Evolutionary conservation across 2,329 filamentous ascomycete genomes (phyloP), one percentile per base, ranked within the genome.

Genomic region (Hysterium pulicare): DNA sequence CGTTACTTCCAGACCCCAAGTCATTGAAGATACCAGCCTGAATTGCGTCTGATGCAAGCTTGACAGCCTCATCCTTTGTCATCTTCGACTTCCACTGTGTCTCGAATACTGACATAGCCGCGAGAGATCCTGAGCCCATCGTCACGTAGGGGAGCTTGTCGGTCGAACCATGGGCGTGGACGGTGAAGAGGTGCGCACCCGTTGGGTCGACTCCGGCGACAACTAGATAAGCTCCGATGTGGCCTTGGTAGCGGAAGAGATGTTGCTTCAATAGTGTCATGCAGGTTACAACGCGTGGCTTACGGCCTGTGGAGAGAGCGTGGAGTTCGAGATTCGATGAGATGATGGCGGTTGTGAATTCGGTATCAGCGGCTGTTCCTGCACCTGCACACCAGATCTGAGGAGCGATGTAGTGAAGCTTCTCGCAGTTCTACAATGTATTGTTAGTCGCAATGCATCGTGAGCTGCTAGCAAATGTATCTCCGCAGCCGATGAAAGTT

Each of bases 211-310:
- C 90, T 53, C 93, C 93, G 28, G 93, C 93, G 45, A 98, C 88
- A 54, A 98, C 93, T 45, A 98, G 84, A 72, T 98, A 98, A 51
- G 93, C 93, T 57, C 94, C 93, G 57, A 98, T 95, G 75, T 98
- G 81, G 57, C 93, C 93, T 71, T 98, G 93, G 78, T 98, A 88
- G 59, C 87, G 84, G 86, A 98, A 98, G 50, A 98, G 87, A 71
- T 98, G 93, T 75, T 98, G 93, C 79, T 98, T 98, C 53, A 98
- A 84, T 77, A 98, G 85, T 39, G 93, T 98, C 93, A 98, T 98
- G 78, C 90, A 95, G 50, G 93, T 98, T 55, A 96, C 90, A 57
- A 98, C 94, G 66, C 93, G 90, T 47, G 93, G 91, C 71, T 93
- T 90, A 69, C 93, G 91, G 70, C 91, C 91, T 22, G 93, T 97